Evolutionary conservation across 176 grass and related monocot species (phyloP).

Genomic region (Aegilops speltoides): DNA sequence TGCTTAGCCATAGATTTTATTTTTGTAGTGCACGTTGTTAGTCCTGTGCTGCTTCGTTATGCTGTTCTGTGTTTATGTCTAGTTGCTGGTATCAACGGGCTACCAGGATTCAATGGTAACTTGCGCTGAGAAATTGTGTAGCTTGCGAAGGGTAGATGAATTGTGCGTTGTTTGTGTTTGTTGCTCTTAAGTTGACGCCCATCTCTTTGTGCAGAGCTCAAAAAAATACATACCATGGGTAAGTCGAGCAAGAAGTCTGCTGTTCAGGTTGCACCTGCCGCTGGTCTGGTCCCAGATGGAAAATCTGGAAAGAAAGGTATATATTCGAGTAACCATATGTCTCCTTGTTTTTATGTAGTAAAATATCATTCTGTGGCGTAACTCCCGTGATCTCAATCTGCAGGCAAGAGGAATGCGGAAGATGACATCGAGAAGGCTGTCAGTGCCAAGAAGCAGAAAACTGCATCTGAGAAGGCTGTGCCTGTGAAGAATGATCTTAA

Average conservation of each 20-base stretch:
- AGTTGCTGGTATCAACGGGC: neutral
- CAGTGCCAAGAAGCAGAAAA: constrained; percentile 73
- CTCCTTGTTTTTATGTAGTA: neutral
- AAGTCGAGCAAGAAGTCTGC: constrained; percentile 46
- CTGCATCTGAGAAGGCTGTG: constrained; percentile 17
- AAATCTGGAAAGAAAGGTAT: constrained; percentile 77
- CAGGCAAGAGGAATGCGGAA: constrained; percentile 75
- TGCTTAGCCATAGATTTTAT: neutral
- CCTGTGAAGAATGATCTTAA: constrained; percentile 11
- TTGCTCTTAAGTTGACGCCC: neutral
- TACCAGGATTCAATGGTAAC: neutral
- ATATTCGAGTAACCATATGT: neutral
- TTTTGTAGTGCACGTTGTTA: neutral
- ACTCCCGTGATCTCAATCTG: neutral
- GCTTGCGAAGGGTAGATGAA: neutral
- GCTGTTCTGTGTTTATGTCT: neutral
- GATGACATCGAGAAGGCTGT: constrained; percentile 49
- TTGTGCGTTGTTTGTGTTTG: neutral
- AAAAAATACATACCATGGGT: constrained; percentile 21
- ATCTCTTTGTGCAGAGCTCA: constrained; percentile 11
- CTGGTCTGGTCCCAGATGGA: neutral
- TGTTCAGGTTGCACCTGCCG: constrained; percentile 23
- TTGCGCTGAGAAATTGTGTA: neutral
- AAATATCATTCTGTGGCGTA: neutral
- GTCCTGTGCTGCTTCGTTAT: neutral